Base-by-base conservation (phyloP, 352 stramenopile genomes). In the Peronospora destructor region DNA sequence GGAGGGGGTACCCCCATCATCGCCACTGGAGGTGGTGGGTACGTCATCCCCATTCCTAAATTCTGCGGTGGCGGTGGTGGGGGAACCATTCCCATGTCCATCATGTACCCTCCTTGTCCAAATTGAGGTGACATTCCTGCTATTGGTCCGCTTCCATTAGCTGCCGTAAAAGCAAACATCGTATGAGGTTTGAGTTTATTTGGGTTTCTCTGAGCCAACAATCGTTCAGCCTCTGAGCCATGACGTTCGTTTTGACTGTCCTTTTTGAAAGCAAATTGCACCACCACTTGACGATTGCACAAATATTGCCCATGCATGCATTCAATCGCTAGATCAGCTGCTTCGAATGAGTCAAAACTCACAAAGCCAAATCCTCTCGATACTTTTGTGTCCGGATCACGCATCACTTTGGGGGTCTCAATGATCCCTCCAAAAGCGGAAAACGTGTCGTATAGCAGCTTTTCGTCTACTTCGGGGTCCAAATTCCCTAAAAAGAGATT, bases 261-360 rank as follows among this genome's bases (percentile, higher is more conserved):
- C 61, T 98, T 98, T 74, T 99, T 99, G 72, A 97, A 98, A 8
- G 96, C 96, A 74, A 98, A 99, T 68, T 99, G 91, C 8, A 99
- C 96, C 29, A 96, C 79, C 57, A 99, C 97, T 61, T 98, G 93
- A 6, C 95, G 74, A 66, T 98, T 98, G 65, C 93, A 97, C 37
- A 99, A 70, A 66, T 94, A 99, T 71, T 99, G 96, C 40, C 90
- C 90, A 71, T 99, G 94, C 97, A 99, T 99, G 68, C 93, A 98
- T 68, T 99, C 96, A 64, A 99, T 98, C 10, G 96, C 97, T 14
- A 97, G 75, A 66, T 99, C 97, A 7, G 89, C 85, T 0, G 96
- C 89, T 61, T 99, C 95, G 54, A 99, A 99, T 13, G 78, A 85
- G 66, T 98, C 95, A 53, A 96, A 99, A 52, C 72, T 89, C 7